These are phyloP conservation scores for Russula griseocarnosa DNA, from an alignment of 768 basidiomycete species.

Conservation along the genomic window DNA sequence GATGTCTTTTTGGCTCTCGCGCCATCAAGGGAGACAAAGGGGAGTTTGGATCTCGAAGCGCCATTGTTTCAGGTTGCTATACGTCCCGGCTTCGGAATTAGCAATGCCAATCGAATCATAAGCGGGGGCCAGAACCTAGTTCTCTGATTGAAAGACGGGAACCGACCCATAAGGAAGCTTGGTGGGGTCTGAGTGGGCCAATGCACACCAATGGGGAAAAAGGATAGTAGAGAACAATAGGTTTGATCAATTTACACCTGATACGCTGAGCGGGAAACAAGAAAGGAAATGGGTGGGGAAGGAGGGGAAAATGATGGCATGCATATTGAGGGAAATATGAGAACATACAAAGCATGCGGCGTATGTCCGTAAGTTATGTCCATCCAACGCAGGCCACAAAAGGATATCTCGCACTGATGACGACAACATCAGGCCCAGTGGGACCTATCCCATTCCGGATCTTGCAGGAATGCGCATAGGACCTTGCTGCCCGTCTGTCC, in stretches of 20 bases:
- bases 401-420: not conserved
- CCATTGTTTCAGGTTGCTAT: too few species aligned
- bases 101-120: not conserved
- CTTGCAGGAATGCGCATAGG: slow-evolving; percentile 91
- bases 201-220: not conserved
- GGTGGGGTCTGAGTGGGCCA: not conserved
- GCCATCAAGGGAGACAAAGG: not conserved
- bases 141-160: not conserved
- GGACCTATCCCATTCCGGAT: slow-evolving; percentile 83
- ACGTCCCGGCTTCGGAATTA: not conserved
- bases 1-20: not conserved
- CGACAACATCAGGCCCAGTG: slow-evolving; percentile 61
- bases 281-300: not conserved
- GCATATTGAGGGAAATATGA: not conserved
- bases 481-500: slow-evolving; percentile 91
- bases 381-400: slow-evolving; percentile 7
- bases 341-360: slow-evolving; percentile 12
- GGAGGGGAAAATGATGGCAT: not conserved
- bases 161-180: not conserved
- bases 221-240: not conserved
- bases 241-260: slow-evolving; percentile 6
- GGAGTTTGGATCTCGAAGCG: not conserved
- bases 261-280: slow-evolving; percentile 7
- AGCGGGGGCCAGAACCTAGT: not conserved
- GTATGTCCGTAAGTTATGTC: slow-evolving; percentile 6